Conservation (phyloP, 352 stramenopile species). For the Globisporangium splendens region DNA sequence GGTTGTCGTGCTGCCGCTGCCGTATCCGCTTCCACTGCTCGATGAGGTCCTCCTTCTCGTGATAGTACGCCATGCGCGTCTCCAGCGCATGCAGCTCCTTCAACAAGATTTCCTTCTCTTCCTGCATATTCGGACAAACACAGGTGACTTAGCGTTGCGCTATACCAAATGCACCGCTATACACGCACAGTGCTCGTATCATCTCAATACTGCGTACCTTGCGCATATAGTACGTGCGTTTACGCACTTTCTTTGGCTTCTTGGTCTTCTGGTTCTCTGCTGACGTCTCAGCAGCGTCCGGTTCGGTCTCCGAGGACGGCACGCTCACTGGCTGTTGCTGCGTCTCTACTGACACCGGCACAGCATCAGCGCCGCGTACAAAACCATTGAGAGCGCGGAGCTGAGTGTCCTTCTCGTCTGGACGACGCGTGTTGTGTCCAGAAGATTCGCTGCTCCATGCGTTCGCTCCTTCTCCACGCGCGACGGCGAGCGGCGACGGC, state of each 20-base stretch:
- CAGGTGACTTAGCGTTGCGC: no score
- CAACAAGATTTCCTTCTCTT: constrained; percentile 33
- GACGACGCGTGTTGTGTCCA: no score
- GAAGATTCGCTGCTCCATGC: no score
- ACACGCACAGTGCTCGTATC: no score
- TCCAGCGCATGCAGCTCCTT: constrained; percentile 23
- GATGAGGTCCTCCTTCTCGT: constrained; percentile 16
- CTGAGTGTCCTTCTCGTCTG: no score
- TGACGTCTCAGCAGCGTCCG: not conserved
- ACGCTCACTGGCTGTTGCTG: not conserved
- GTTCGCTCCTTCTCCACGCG: no score
- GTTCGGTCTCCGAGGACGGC: not conserved
- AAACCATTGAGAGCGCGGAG: no score
- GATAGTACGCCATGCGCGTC: constrained; percentile 23
- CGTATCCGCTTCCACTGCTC: constrained; percentile 23
- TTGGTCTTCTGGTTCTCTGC: not conserved
- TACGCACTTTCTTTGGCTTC: constrained; percentile 16
- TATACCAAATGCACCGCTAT: no score
- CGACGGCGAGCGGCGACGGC: no score
- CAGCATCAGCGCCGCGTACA: no score
- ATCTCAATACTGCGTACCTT: constrained; percentile 18
- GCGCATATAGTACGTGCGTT: constrained; percentile 43
- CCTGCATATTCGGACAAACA: constrained; percentile 8
- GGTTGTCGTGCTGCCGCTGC: constrained; percentile 22
- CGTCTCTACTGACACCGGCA: not conserved